phyloP scores from a whole-genome alignment of 2,329 filamentous ascomycete species.

The Nemania bipapillata region DNA sequence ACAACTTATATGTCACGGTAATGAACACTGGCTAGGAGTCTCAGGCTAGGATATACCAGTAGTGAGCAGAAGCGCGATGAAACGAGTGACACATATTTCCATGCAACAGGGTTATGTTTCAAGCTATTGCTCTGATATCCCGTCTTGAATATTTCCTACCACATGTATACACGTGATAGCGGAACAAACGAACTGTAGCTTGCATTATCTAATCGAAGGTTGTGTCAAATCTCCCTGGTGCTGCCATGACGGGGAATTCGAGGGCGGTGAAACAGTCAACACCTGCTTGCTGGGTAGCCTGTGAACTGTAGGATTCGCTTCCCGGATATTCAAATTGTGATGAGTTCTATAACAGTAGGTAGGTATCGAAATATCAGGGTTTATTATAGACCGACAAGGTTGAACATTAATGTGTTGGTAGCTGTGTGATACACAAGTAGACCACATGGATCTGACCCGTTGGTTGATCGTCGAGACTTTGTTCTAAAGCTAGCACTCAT shows the following conservation, averaged over 20 bases:
- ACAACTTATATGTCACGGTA: constrained; percentile 16
- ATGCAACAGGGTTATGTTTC: constrained; percentile 15
- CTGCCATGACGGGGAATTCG: constrained; percentile 17
- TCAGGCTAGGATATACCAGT: constrained; percentile 15
- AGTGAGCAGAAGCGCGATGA: constrained; percentile 18
- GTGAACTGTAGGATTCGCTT: background rate
- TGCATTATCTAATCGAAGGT: constrained; percentile 21
- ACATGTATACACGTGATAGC: constrained; percentile 6
- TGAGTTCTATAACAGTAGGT: constrained; percentile 11
- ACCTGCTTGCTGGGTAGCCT: background rate
- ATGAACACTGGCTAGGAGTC: constrained; percentile 3
- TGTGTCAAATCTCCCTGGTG: constrained; percentile 12
- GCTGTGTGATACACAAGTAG: background rate
- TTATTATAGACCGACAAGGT: constrained; percentile 2
- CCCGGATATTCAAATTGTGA: constrained; percentile 5
- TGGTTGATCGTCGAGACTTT: background rate
- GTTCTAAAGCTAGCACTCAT: background rate
- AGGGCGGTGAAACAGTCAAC: background rate
- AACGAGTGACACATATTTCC: constrained; percentile 2
- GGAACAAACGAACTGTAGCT: background rate
- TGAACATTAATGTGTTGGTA: constrained; percentile 3
- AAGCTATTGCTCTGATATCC: constrained; percentile 16
- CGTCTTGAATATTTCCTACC: constrained; percentile 11
- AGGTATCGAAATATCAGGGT: background rate
- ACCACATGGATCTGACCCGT: background rate